Conservation (phyloP, 345 rosid species). For the Noccaea bulbosa region DNA sequence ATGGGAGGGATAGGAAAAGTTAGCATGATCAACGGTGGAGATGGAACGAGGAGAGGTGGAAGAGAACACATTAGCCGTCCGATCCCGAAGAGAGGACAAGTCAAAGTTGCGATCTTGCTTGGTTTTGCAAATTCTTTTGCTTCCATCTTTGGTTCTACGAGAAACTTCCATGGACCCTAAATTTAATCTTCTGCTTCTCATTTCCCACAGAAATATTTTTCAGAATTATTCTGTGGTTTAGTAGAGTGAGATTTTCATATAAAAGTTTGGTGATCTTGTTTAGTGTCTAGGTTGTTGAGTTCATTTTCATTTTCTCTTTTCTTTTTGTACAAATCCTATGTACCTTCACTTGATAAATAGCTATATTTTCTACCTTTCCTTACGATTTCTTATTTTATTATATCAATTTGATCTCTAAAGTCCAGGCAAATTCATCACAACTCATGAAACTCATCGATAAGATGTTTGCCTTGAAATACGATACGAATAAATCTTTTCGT, state of each 20-base stretch:
- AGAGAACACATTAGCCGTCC: constrained; percentile 51
- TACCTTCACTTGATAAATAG: constrained; percentile 22
- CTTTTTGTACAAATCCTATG: constrained; percentile 21
- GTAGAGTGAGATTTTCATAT: constrained; percentile 9
- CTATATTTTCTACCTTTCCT: neutral
- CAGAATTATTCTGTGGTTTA: constrained; percentile 13
- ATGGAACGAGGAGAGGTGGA: constrained; percentile 35
- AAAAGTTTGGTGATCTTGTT: constrained; percentile 21
- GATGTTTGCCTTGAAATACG: neutral
- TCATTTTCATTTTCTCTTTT: constrained; percentile 21
- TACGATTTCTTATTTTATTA: neutral
- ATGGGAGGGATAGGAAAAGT: constrained; percentile 51
- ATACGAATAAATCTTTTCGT: neutral
- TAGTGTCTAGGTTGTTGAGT: constrained; percentile 26
- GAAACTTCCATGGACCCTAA: constrained; percentile 28
- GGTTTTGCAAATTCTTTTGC: constrained; percentile 62
- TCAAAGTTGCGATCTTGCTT: constrained; percentile 66
- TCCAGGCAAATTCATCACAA: neutral
- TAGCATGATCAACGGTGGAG: constrained; percentile 40
- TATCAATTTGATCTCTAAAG: neutral
- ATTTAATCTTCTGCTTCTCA: constrained; percentile 35
- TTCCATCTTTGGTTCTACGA: constrained; percentile 53
- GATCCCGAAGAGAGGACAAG: constrained; percentile 76
- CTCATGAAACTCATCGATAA: neutral
- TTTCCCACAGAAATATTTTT: constrained; percentile 34